Base-by-base conservation (phyloP, 305 asterid genomes). In the Rubia tinctorum region DNA sequence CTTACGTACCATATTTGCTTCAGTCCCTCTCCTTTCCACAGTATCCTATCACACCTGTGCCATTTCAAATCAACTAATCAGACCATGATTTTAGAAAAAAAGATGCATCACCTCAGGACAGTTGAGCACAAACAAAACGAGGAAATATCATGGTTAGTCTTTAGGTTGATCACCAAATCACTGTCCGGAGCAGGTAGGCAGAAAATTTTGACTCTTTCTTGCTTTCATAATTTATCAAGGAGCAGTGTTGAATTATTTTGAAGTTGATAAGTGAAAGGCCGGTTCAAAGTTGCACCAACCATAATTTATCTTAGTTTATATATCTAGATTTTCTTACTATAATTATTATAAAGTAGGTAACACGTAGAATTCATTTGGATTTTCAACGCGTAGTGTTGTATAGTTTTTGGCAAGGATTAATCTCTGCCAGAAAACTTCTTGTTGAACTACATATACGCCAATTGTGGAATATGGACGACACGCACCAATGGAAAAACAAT, bases 11-110 rank as follows among this genome's bases (percentile, higher is more conserved):
- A 88, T 78, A 84, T 45, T 70, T 93, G 98, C 68, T 91, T 84
- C n/a, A 93, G 72, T 45, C 96, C 98, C 79, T 91, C 85, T 0
- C 98, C 98, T 86, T 82, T 93, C 98, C 96, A 93, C 55, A 93
- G 79, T 39, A 93, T 93, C 58, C 97, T 82, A 86, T 91, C 97
- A 77, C 97, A 93, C 98, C 98, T 91, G 81, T 27, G 59, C 75
- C 56, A 1, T 18, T 34, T 69, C 65, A 27, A 49, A 5, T 8
- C 13, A 58, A 1, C 5, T 27, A n/a, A n/a, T 58, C 15, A n/a
- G 30, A 58, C 5, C 15, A 58, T 6, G 3, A 6, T 20, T 58
- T 1, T 58, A 15, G 23, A 7, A n/a, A n/a, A n/a, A n/a, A n/a
- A n/a, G n/a, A n/a, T n/a, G n/a, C n/a, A n/a, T n/a, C n/a, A n/a